Percentiles rank a stretch among this genome's conserved stretches.
phyloP scores from a whole-genome alignment of 2,329 filamentous ascomycete genomes.

The Diplodia scrobiculata region DNA sequence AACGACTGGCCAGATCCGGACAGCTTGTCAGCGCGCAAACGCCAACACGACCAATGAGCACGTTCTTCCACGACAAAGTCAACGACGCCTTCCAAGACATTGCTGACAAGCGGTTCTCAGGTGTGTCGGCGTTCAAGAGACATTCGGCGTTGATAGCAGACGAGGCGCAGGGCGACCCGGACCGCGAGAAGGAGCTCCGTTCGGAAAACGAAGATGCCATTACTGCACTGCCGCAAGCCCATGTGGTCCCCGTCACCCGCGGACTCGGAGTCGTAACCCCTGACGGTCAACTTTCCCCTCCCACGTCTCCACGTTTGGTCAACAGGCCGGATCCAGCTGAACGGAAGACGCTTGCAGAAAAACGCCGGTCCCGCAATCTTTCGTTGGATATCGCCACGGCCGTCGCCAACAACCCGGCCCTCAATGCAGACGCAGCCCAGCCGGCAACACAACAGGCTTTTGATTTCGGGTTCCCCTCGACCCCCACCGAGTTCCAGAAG shows the following conservation, averaged over 20 bases:
- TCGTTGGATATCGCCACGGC: constrained; percentile 50
- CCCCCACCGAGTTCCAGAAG: constrained; percentile 85
- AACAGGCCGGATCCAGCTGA: constrained; percentile 7
- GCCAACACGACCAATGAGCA: constrained; percentile 64
- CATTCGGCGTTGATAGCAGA: constrained; percentile 81
- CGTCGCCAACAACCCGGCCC: constrained; percentile 39
- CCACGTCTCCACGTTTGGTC: constrained; percentile 40
- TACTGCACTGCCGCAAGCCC: constrained; percentile 70
- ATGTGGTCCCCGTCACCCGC: constrained; percentile 38
- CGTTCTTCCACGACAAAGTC: constrained; percentile 79
- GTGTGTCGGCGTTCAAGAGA: constrained; percentile 53
- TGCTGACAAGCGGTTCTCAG: constrained; percentile 66
- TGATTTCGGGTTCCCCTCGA: constrained; percentile 72
- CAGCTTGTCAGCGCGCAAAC: constrained; percentile 54
- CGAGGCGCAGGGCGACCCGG: constrained; percentile 75
- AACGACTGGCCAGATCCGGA: constrained; percentile 57
- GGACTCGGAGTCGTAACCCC: constrained; percentile 8
- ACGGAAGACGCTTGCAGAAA: constrained; percentile 40
- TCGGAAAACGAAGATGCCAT: constrained; percentile 83
- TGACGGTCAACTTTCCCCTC: neutral
- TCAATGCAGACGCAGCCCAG: constrained; percentile 47
- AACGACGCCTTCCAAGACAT: constrained; percentile 86
- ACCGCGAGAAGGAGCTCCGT: constrained; percentile 77
- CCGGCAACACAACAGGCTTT: constrained; percentile 39
- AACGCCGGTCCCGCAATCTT: constrained; percentile 48